Base-by-base conservation (phyloP, 768 basidiomycete genomes). In the Russula abietina region DNA sequence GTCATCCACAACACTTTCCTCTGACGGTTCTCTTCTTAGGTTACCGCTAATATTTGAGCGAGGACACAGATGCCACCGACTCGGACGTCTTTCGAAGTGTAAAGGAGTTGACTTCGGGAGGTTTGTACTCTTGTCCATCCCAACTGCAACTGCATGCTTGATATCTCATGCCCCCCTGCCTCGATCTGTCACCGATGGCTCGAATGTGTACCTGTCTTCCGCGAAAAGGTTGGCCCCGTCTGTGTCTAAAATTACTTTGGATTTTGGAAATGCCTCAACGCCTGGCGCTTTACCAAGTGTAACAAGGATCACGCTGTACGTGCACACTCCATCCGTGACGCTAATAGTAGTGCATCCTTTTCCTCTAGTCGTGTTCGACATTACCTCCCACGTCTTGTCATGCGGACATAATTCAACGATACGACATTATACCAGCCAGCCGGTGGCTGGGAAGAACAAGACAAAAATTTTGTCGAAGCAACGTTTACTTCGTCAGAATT, bases 51-150 rank as follows among this genome's bases (percentile, higher is more conserved):
- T 80, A 1, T 90, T 93, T 69, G 72, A 70, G 36, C 82, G 76
- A 49, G 89, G 93, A 45, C n/a, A 72, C 75, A 19, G 88, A 94
- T 53, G 88, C 93, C 4, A 76, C 79, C 50, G 89, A n/a, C n/a
- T n/a, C n/a, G n/a, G n/a, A 94, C 74, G 93, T 98, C 1, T 99
- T 96, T 73, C 91, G 95, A 69, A 95, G 88, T 69, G 86, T 98
- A 57, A 96, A 91, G 73, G 94, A 94, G 72, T 77, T 96, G 55
- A 96, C 94, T 16, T 90, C 91, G 22, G 80, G 88, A 48, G 79
- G 91, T 91, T 75, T 68, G 91, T 80, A 51, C 41, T 60, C 67
- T 41, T 22, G 43, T 10, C 38, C 26, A 51, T 61, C 65, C 41
- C 39, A 38, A 24, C 33, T 45, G 51, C 88, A 92, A 69, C 80